Conservation (phyloP, 169 alveolate genomes). For the Plasmodium adleri region DNA sequence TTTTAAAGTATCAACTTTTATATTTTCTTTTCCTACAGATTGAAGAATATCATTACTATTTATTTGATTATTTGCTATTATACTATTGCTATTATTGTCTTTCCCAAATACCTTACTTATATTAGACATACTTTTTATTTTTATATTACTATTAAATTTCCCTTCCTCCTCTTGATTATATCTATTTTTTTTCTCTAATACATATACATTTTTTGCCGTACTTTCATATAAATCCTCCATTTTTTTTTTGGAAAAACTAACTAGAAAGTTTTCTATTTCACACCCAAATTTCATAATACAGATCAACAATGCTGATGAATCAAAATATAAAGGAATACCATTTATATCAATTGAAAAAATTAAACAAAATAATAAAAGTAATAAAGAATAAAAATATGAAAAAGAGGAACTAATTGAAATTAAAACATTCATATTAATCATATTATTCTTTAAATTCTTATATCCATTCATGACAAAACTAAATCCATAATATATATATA, state of each 20-base stretch:
- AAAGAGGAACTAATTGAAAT: slow-evolving; percentile 66
- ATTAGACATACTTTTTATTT: too few relatives aligned
- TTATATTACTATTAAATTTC: too few relatives aligned
- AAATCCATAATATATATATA: slow-evolving; percentile 59
- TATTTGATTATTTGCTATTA: too few relatives aligned
- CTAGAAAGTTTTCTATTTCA: slow-evolving; percentile 61
- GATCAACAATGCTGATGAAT: slow-evolving; percentile 63
- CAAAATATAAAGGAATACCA: slow-evolving; percentile 63
- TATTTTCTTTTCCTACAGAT: too few relatives aligned
- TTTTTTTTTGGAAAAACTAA: slow-evolving; percentile 59
- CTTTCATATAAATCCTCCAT: slow-evolving; percentile 61
- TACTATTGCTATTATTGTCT: too few relatives aligned
- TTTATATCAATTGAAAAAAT: slow-evolving; percentile 39
- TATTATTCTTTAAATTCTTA: slow-evolving; percentile 61
- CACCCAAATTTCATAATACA: slow-evolving; percentile 63
- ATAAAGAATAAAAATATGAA: slow-evolving; percentile 61
- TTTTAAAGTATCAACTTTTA: too few relatives aligned
- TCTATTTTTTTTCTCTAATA: slow-evolving; percentile 27
- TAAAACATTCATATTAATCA: slow-evolving; percentile 70
- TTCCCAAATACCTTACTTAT: too few relatives aligned
- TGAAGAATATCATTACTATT: too few relatives aligned
- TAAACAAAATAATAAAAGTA: slow-evolving; percentile 47
- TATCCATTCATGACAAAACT: slow-evolving; percentile 55
- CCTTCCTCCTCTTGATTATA: too few relatives aligned
- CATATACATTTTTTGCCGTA: slow-evolving; percentile 59